Evolutionary conservation across 2,329 filamentous ascomycete species (phyloP), one percentile per base, ranked within the genome.

Genomic region (Botrytis squamosa): DNA sequence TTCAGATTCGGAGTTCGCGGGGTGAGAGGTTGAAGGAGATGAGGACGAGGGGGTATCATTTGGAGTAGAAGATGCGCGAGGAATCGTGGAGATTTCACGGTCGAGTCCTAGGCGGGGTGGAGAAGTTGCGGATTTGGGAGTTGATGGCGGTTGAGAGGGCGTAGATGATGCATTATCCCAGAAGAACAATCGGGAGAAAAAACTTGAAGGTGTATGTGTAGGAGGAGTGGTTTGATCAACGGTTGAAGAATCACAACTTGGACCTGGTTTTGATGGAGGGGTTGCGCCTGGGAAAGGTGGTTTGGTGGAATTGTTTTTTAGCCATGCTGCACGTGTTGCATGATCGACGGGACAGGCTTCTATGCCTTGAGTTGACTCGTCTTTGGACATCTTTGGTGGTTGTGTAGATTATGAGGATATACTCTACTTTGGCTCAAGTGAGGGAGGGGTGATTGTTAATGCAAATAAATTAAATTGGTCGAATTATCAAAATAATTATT

Each of bases 271-370:
- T 76, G 75, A 78, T 59, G 79, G 74, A 65, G 76, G 74, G 75
- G 77, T 76, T 74, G 77, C 76, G 49, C 75, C 77, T 55, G 78
- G 74, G 75, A 79, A 80, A 33, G 75, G 73, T 4, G 74, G 59
- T 76, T 80, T 75, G 72, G 70, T 71, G 38, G 75, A 71, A 71
- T 80, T 79, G 75, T 81, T 75, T 75, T 81, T 86, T 55, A 98
- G 88, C 95, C 95, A 99, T 79, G 92, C 90, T 79, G 94, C 92
- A 79, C 96, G 92, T 70, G 94, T 92, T 80, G 93, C 93, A 84
- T 95, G 92, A 84, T 98, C 95, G 80, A 98, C 94, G 8, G 96
- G 96, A 80, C 96, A 98, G 74, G 86, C 86, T 76, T 84, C 82
- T 71, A 42, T 63, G 33, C 82, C 79, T 70, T 79, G 77, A 65